Base-by-base conservation (phyloP, 2,329 filamentous ascomycete genomes). In the Colletotrichum scovillei region DNA sequence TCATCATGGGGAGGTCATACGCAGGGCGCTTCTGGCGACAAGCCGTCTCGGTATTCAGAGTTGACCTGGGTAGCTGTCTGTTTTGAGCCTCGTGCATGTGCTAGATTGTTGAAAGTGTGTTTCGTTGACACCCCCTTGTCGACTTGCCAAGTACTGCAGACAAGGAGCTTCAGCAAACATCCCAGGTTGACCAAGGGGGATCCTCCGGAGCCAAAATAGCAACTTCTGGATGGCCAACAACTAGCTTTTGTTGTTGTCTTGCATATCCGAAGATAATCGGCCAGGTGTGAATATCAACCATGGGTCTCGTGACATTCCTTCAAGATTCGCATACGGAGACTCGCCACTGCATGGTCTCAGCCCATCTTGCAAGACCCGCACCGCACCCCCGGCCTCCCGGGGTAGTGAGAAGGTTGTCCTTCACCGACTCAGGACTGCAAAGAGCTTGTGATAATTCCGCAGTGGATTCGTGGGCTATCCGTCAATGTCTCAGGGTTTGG, bases 61-160 rank as follows among this genome's bases (percentile, higher is more conserved):
- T 58, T 22, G 28, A 38, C 24, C 35, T 69, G 64, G 56, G 57
- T 59, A n/a, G 59, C 3, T 58, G 53, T 72, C 65, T 64, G 52
- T 55, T 72, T 72, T 30, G 65, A 63, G 69, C 69, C 35, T 58
- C 65, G 52, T 72, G 69, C 69, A 72, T 72, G 38, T 59, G 65
- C 58, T 63, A 63, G 58, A 52, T 63, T 26, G 59, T 63, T 53
- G 42, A 52, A 32, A 58, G 69, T 38, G 53, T 59, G 58, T 72
- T 69, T 68, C 65, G 58, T 14, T 26, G 30, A 38, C 52, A 28
- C 65, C 64, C 65, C 69, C 69, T 38, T 60, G 62, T 38, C 22
- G 38, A 24, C 32, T 46, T 35, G 58, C 22, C 28, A 66, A 32
- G 24, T 57, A 32, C 49, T 46, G 22, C 30, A 38, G 63, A 49